Evolutionary conservation across 2,329 filamentous ascomycete genomes (phyloP), one percentile per base, ranked within the genome.

Genomic region (Stachybotrys elegans): DNA sequence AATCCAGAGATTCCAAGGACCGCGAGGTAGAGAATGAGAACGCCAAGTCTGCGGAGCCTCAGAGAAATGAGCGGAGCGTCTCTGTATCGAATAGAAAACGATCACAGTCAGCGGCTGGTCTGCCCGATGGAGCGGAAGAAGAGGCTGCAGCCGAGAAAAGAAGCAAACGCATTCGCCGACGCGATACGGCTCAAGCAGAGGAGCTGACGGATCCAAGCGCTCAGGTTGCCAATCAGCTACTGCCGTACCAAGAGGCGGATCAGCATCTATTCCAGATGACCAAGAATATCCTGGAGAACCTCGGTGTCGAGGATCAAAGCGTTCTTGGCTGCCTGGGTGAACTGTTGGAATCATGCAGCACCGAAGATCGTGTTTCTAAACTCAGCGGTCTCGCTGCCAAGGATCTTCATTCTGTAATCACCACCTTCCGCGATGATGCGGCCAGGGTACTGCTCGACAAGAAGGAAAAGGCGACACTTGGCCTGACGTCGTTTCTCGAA

Each of bases 161-260:
- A 45, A 84, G 81, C 60, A 86, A 86, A 56, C 70, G 83, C 40
- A 81, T 81, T 22, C 73, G 82, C 37, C 71, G 82, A 43, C 53
- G 65, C 41, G 66, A 69, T 29, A 81, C 84, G 35, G 76, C 72
- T 4, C 69, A 74, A 11, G 61, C 66, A 4, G 79, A 78, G 27
- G 79, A 81, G 40, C 60, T 65, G 1, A 59, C 74, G 13, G 78
- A 82, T 47, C 68, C 76, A 6, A 74, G 69, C 41, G 71, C 70
- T 1, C 63, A 75, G 21, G 69, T 75, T 42, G 73, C 77, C 2
- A 73, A 71, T 42, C 76, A 82, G 51, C 60, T 83, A 4, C 72
- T 78, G 51, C 72, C 75, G 2, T 76, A 72, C 39, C 77, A 81
- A 49, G 76, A 76, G 3, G 74, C 72, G 12, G 78, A 81, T 48